Evolutionary conservation across 2,329 filamentous ascomycete species (phyloP), one percentile per base, ranked within the genome.

Genomic region (Monosporascus sp.): DNA sequence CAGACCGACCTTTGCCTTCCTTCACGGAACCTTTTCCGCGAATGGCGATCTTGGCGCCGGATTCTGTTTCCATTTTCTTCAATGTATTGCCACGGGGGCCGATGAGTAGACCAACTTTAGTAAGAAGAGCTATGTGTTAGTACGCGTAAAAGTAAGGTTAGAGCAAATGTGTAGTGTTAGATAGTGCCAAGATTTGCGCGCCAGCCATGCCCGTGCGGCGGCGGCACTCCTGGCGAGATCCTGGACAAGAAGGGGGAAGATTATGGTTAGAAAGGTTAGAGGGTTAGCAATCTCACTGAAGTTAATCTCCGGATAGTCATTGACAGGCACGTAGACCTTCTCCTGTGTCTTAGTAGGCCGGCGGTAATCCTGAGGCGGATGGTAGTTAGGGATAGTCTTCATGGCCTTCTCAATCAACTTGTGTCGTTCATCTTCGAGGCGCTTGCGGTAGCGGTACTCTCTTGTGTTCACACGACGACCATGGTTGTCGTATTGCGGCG

Each of bases 261-360:
- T 69, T 64, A 76, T 78, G 74, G 77, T 88, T 87, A 88, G 85
- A 82, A 81, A 74, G 79, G 85, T 89, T 87, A 86, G 85, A 91
- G 91, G 91, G 91, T 96, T 96, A 96, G 92, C 87, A 92, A 94
- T 93, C 93, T 93, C 97, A 99, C 94, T 99, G 91, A 99, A 99
- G 88, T 99, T 99, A 87, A 99, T 97, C 77, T 99, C 94, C 82
- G 94, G 94, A 75, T 99, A 99, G 77, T 99, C 94, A 85, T 99
- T 99, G 79, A 99, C 94, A 73, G 94, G 94, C 74, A 99, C 94
- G 74, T 99, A 99, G 88, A 99, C 95, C 82, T 99, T 99, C 82
- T 99, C 94, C 78, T 99, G 94, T 71, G 94, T 99, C 88, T 99
- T 99, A 73, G 93, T 97, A 58, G 94, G 94, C 68, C 94, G 90